Conservation (phyloP, 495 filamentous ascomycete species). For the Penicillium roqueforti region DNA sequence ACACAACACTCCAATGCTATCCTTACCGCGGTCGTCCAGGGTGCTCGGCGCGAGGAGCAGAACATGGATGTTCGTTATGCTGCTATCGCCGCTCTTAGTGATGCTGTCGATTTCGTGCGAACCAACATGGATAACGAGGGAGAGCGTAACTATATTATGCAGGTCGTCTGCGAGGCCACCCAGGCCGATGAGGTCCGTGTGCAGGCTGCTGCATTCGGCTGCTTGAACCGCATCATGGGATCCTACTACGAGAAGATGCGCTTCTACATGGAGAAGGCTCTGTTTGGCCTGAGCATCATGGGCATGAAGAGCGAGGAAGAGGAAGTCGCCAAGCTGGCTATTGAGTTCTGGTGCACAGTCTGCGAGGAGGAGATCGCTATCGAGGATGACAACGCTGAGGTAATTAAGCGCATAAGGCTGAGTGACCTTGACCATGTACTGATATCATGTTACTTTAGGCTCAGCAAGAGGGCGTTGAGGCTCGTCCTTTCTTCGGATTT, state of each 20-base stretch:
- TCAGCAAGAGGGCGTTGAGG: slow-evolving; percentile 67
- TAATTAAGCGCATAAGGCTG: slow-evolving; percentile 30
- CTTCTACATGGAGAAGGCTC: slow-evolving; percentile 99
- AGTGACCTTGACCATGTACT: neutral
- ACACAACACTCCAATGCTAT: slow-evolving; percentile 92
- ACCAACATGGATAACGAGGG: slow-evolving; percentile 99
- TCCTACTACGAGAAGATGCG: slow-evolving; percentile 99
- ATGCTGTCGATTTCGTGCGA: slow-evolving; percentile 96
- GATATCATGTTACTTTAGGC: slow-evolving; percentile 28
- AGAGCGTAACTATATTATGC: slow-evolving; percentile 99
- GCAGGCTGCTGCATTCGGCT: slow-evolving; percentile 93
- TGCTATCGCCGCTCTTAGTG: slow-evolving; percentile 88
- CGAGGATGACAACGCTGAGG: slow-evolving; percentile 91
- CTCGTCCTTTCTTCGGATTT: slow-evolving; percentile 90
- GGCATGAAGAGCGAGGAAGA: slow-evolving; percentile 98
- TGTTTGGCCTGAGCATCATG: slow-evolving; percentile 96
- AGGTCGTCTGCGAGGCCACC: slow-evolving; percentile 97
- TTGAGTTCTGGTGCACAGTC: slow-evolving; percentile 99
- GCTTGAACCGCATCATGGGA: slow-evolving; percentile 95
- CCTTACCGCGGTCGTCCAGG: slow-evolving; percentile 94
- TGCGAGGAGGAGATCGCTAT: slow-evolving; percentile 97
- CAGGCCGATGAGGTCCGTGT: slow-evolving; percentile 84
- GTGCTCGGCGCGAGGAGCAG: slow-evolving; percentile 89
- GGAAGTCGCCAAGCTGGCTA: slow-evolving; percentile 94
- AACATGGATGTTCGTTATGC: slow-evolving; percentile 86